phyloP scores from a whole-genome alignment of 306 rosid species.

The Hippophae rhamnoides region DNA sequence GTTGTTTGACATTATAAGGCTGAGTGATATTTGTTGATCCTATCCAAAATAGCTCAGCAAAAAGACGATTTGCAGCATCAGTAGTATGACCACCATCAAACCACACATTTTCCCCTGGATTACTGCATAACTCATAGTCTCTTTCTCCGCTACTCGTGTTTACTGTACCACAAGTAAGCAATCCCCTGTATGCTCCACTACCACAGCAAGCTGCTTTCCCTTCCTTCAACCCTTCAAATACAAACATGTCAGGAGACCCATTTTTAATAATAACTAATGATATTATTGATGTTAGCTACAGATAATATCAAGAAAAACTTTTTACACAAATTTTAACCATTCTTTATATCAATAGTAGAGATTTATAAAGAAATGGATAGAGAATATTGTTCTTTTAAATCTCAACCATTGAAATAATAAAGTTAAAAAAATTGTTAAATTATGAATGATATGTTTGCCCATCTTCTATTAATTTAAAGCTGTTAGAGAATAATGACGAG shows the following conservation, averaged over 20 bases:
- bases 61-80: slow-evolving; percentile 14
- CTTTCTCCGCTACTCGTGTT: slow-evolving; percentile 12
- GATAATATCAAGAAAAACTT: neutral
- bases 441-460: no score
- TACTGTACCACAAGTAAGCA: slow-evolving; percentile 41
- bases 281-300: neutral
- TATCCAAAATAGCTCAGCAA: slow-evolving; percentile 29
- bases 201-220: slow-evolving; percentile 47
- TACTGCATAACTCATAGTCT: slow-evolving; percentile 28
- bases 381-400: no score
- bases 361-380: no score
- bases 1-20: slow-evolving; percentile 27
- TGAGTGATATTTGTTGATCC: slow-evolving; percentile 18
- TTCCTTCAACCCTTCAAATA: slow-evolving; percentile 21
- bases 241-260: neutral
- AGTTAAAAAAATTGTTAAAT: no score
- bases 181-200: slow-evolving; percentile 41
- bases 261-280: no score
- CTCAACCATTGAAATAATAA: no score
- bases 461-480: no score
- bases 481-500: no score
- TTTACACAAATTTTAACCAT: neutral
- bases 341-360: no score
- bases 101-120: slow-evolving; percentile 24
- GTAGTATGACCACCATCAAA: slow-evolving; percentile 44